Base-by-base conservation (phyloP, 148 eudicot species). In the Cornus controversa region DNA sequence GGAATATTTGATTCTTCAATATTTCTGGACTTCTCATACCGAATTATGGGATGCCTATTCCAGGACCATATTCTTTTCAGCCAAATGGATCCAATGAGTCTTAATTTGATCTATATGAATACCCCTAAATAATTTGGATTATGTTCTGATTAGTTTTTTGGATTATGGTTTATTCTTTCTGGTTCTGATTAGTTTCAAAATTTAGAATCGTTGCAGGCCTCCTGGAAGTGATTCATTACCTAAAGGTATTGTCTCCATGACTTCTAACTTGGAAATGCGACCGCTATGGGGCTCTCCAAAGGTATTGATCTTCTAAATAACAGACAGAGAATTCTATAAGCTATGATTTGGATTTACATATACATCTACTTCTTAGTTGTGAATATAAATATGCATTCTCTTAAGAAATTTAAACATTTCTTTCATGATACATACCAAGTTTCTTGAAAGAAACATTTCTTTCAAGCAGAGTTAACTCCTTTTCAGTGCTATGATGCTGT, bases 211-310 rank as follows among this genome's bases (percentile, higher is more conserved):
- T 72, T 85, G 89, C 84, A 89, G 86, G 82, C 88, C 91, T 79
- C 90, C 79, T 75, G 99, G 97, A 84, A 96, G 86, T 42, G 94
- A 90, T 78, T 58, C 88, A 8, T 84, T 96, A 80, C 99, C 99
- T 27, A 72, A 80, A 79, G 98, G 93, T 65, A 86, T 93, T 64
- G 86, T 90, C 14, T 85, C 91, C 20, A 79, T 81, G 57, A 82
- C 89, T 65, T 87, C 99, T 57, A 90, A 90, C 86, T 80, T 96
- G 78, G 97, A 96, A 83, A 91, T 89, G 91, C 88, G 91, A 57
- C 98, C 99, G 8, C 69, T 96, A 70, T 96, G 99, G 97, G 99
- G 97, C 58, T 37, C 25, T 0, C 98, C 93, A 65, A 75, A 93
- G 99, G 99, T 96, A 85, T 26, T 66, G 18, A 11, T 34, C 16